Conservation (phyloP, 179 eudicot species). For the Silene noctiflora region DNA sequence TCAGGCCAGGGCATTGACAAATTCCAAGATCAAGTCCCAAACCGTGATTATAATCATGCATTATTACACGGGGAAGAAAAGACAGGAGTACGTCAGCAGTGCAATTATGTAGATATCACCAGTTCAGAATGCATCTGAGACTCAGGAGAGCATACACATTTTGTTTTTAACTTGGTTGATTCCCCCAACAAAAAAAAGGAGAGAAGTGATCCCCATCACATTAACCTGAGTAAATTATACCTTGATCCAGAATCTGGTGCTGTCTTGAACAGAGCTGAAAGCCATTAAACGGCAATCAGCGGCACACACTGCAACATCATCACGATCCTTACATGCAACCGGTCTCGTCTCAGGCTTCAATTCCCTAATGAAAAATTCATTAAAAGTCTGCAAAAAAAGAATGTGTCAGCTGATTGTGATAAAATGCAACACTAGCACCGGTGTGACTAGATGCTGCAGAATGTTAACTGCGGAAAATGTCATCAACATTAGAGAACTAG, state of each 20-base stretch:
- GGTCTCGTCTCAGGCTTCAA: slow-evolving; percentile 81
- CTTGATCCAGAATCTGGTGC: slow-evolving; percentile 90
- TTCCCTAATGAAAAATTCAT: slow-evolving; percentile 90
- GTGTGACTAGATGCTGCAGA: neutral
- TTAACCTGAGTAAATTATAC: slow-evolving; percentile 30
- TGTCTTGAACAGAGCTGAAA: slow-evolving; percentile 58
- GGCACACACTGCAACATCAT: slow-evolving; percentile 86
- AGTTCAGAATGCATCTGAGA: no score
- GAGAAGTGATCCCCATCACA: neutral
- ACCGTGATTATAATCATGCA: no score
- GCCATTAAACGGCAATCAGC: slow-evolving; percentile 94
- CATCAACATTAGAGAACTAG: neutral
- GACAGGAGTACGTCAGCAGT: no score
- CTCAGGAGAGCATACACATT: no score
- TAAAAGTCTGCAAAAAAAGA: slow-evolving; percentile 69
- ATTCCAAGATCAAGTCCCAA: no score
- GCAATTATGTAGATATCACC: no score
- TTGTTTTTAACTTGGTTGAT: no score
- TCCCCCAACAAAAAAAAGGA: no score
- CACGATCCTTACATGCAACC: slow-evolving; percentile 48
- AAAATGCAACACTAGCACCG: neutral
- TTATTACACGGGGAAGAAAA: no score
- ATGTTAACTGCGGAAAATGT: neutral
- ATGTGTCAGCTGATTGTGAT: slow-evolving; percentile 12
- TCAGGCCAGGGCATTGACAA: no score